Conservation (phyloP, 257 asterid species). For the Echium plantagineum region DNA sequence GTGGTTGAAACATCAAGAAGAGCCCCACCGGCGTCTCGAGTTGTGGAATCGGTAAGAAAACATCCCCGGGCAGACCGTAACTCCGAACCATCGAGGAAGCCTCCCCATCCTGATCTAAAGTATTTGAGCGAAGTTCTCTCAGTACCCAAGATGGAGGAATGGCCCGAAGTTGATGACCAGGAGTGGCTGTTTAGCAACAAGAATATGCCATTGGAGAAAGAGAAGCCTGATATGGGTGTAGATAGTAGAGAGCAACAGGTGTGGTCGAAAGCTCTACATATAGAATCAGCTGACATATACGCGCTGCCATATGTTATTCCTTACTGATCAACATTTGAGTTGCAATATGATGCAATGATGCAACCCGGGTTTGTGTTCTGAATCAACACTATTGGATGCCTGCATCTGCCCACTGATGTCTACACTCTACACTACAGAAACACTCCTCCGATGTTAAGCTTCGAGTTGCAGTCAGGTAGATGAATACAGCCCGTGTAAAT, state of each 20-base stretch:
- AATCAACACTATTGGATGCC: not conserved
- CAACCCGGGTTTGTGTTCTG: not conserved
- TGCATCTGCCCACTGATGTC: not conserved
- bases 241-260: conserved; percentile 25
- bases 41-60: conserved; percentile 9
- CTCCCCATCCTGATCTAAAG: conserved; percentile 69
- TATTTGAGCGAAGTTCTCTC: conserved; percentile 36
- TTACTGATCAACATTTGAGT: conserved; percentile 24
- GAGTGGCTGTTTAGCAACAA: conserved; percentile 47
- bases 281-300: conserved; percentile 47
- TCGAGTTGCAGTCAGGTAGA: not conserved
- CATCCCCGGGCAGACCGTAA: conserved; percentile 22
- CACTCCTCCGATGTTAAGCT: not conserved
- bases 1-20: conserved; percentile 9
- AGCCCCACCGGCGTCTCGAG: conserved; percentile 11
- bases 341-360: too few relatives aligned
- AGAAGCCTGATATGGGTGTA: conserved; percentile 12
- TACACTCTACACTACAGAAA: too few relatives aligned
- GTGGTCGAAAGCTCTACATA: conserved; percentile 52
- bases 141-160: conserved; percentile 42
- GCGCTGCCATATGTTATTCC: conserved; percentile 78
- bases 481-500: too few relatives aligned
- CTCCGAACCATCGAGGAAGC: conserved; percentile 32
- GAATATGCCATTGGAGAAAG: conserved; percentile 16
- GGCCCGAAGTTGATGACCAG: conserved; percentile 39